Percentiles rank a stretch among this genome's conserved stretches.
These are phyloP conservation scores for Davidsoniella australis DNA, from an alignment of 2,329 filamentous ascomycete species.

Conservation along the genomic window DNA sequence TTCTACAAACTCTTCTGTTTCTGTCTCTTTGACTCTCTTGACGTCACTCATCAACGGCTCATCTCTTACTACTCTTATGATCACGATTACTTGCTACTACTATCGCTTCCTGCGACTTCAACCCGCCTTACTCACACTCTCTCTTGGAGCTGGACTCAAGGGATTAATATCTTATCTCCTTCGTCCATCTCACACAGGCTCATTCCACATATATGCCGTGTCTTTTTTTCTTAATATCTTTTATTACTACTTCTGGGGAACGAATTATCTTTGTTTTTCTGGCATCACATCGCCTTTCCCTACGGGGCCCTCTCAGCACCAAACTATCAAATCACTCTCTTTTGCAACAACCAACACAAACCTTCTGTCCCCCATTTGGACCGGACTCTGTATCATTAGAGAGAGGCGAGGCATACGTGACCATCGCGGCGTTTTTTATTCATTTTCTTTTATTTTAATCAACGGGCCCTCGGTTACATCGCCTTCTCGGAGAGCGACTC, in stretches of 20 bases:
- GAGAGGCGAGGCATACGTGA: slow-evolving; percentile 4
- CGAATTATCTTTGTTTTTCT: slow-evolving; percentile 4
- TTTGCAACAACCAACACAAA: slow-evolving; percentile 7
- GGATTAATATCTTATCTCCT: background rate
- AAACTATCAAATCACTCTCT: slow-evolving; percentile 8
- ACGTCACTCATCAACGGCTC: background rate
- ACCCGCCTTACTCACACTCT: background rate
- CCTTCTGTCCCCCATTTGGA: background rate
- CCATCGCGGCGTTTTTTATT: slow-evolving; percentile 7
- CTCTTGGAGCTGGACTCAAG: slow-evolving; percentile 1
- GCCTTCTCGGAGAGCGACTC: too few relatives aligned
- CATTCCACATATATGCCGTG: background rate
- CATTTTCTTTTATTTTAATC: slow-evolving; percentile 1
- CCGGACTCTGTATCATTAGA: slow-evolving; percentile 10
- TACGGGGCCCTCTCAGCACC: slow-evolving; percentile 4
- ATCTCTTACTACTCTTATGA: slow-evolving; percentile 2
- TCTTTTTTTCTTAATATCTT: background rate
- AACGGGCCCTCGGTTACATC: too few relatives aligned
- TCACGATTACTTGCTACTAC: background rate
- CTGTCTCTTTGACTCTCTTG: background rate
- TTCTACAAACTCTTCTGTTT: background rate
- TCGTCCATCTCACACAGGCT: background rate
- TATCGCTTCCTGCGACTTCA: too few relatives aligned
- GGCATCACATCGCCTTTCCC: background rate
- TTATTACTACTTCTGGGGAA: background rate